Percentiles rank a stretch among this genome's conserved stretches.
These are phyloP conservation scores for Candida krabiensis DNA, from an alignment of 805 yeast species.

Conservation along the genomic window DNA sequence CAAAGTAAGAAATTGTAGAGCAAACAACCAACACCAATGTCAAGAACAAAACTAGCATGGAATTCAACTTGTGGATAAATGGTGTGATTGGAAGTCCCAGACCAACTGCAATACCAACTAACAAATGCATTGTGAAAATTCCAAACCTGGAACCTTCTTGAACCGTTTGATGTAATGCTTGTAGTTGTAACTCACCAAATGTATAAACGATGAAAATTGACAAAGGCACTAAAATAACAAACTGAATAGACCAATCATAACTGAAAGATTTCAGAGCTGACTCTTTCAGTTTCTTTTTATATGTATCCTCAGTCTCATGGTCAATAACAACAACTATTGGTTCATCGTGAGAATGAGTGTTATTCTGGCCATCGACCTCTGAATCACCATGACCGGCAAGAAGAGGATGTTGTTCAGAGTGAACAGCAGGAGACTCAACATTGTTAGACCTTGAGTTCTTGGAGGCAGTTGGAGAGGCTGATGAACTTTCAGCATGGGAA, in stretches of 20 bases:
- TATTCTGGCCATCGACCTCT: not conserved
- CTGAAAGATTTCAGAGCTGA: slow-evolving; percentile 46
- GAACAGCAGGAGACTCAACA: slow-evolving; percentile 20
- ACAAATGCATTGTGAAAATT: slow-evolving; percentile 34
- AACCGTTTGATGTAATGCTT: slow-evolving; percentile 67
- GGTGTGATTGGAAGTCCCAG: slow-evolving; percentile 59
- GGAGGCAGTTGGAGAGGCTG: slow-evolving; percentile 8
- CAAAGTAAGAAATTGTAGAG: slow-evolving; percentile 36
- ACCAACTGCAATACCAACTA: slow-evolving; percentile 36
- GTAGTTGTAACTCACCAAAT: slow-evolving; percentile 54
- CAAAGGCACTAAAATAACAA: slow-evolving; percentile 64
- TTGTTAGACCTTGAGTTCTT: slow-evolving; percentile 20
- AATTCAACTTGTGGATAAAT: slow-evolving; percentile 66
- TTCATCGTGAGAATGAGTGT: slow-evolving; percentile 1
- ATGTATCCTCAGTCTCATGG: slow-evolving; percentile 28
- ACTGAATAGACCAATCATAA: slow-evolving; percentile 84
- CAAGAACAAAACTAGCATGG: slow-evolving; percentile 46
- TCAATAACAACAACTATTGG: slow-evolving; percentile 25
- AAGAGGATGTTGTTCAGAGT: slow-evolving; percentile 24
- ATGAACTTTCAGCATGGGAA: slow-evolving; percentile 1
- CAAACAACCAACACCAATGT: slow-evolving; percentile 39
- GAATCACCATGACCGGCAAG: slow-evolving; percentile 12
- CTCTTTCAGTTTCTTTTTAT: slow-evolving; percentile 25
- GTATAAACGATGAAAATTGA: slow-evolving; percentile 55
- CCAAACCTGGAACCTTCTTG: slow-evolving; percentile 61